Evolutionary conservation across 2,329 filamentous ascomycete species (phyloP), one percentile per base, ranked within the genome.

Genomic region (Apiospora pterosperma): DNA sequence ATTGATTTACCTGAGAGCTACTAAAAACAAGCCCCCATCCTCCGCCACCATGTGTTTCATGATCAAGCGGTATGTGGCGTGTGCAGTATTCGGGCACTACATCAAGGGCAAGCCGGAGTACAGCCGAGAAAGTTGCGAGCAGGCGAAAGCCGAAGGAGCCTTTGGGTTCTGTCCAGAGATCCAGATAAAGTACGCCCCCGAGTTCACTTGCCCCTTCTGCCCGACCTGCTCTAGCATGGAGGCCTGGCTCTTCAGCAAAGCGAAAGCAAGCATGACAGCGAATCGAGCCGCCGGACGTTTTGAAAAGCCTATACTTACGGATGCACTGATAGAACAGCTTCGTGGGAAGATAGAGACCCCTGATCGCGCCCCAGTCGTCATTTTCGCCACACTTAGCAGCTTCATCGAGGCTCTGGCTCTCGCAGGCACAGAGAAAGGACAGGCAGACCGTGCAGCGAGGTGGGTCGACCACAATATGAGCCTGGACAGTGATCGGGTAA

Each of bases 21-120:
- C 11, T 3, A 3, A 38, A 12, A 21, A 19, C 7, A 11, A 23
- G 12, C 23, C 25, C 25, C 19, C 7, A 19, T n/a, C n/a, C 3
- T 59, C 36, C 21, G 21, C 10, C n/a, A 44, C 39, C 19, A 65
- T 61, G 64, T 61, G 61, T 36, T 21, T 61, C 42, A 14, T 61
- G n/a, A 58, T 61, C 38, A 65, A 65, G 52, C 58, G 41, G 11
- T 65, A 65, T 16, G 28, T 7, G 12, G 52, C 61, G 11, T 65
- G 64, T 11, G 41, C 41, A 2, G 25, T 63, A 19, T 63, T 63
- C 23, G 64, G 64, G 3, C 64, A 65, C 19, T 59, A 39, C 4
- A 55, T 61, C 21, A n/a, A 61, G 11, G 64, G 28, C 1, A 48
- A 8, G 11, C 38, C 16, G 39, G 41, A 6, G 19, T 65, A 61